Base-by-base conservation (phyloP, 169 alveolate species). In the Eimeria falciformis region DNA sequence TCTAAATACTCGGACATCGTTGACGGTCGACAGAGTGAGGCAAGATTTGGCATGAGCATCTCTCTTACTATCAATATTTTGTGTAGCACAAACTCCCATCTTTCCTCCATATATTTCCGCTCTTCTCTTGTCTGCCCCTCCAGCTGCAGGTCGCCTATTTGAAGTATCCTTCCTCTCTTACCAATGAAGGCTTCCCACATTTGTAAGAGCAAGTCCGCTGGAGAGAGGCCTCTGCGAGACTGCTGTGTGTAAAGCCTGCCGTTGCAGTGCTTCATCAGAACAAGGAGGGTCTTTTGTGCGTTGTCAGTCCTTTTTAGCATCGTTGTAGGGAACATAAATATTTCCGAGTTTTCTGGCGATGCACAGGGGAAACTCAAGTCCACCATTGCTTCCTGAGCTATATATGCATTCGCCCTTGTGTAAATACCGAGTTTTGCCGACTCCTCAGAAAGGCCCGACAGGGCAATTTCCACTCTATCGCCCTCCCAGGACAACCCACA, bases 401-500 rank as follows among this genome's bases (percentile, higher is more conserved):
- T 7, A 12, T 25, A 5, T 12, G 23, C 33, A 45, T 29, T 46
- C 5, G 58, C n/a, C 46, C 37, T 56, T 14, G 78, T 92, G 92
- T 92, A 92, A 11, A 71, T 56, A 65, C 77, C 82, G 68, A 82
- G 47, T 25, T 79, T 79, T 17, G 55, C 58, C 23, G 89, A 23
- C 73, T 47, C 79, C 66, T 17, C 53, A 21, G 89, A 65, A 33
- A 75, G n/a, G 11, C 94, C 94, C 45, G 46, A 43, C 27, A 92
- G 29, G 33, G 81, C 69, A 37, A 46, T 21, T 18, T 92, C 93
- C 21, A 78, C 93, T 18, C 21, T 85, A 62, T 69, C 85, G 95
- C 97, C 92, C 82, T 94, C 86, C 95, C 90, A 58, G 56, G 78
- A 62, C n/a, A 88, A 79, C 21, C 92, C 78, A 87, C 87, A 56